phyloP scores from a whole-genome alignment of 2,329 filamentous ascomycete species.

The Escovopsis sp. region DNA sequence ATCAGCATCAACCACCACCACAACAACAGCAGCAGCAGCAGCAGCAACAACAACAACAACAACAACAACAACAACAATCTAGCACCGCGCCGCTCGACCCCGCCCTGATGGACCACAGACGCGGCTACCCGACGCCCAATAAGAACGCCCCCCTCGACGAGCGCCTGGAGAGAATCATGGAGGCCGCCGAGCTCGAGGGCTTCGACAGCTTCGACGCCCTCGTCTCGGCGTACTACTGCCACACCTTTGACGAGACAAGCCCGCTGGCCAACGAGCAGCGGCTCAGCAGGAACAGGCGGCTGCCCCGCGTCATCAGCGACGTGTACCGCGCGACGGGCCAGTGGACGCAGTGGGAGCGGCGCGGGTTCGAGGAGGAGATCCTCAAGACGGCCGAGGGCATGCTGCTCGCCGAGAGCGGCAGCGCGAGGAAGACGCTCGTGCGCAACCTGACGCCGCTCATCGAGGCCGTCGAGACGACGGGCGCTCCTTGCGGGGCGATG shows the following conservation, averaged over 20 bases:
- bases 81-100: not conserved
- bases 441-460: slow-evolving; percentile 8
- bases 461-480: slow-evolving; percentile 1
- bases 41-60: too few species aligned
- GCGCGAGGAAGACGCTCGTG: slow-evolving; percentile 2
- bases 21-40: too few species aligned
- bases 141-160: slow-evolving; percentile 5
- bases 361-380: slow-evolving; percentile 15
- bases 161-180: slow-evolving; percentile 11
- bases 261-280: slow-evolving; percentile 13
- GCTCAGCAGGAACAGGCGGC: slow-evolving; percentile 12
- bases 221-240: slow-evolving; percentile 14
- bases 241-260: slow-evolving; percentile 8
- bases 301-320: slow-evolving; percentile 11
- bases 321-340: slow-evolving; percentile 8
- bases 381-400: slow-evolving; percentile 11
- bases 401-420: slow-evolving; percentile 8
- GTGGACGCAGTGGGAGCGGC: slow-evolving; percentile 14
- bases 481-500: too few species aligned
- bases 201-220: slow-evolving; percentile 14
- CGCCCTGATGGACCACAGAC: not conserved
- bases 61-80: not conserved
- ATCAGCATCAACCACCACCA: too few species aligned
- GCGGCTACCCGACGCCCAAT: not conserved
- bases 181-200: slow-evolving; percentile 9